These are phyloP conservation scores for Fusarium burgessii DNA, from an alignment of 2,329 filamentous ascomycete species.

Conservation along the genomic window DNA sequence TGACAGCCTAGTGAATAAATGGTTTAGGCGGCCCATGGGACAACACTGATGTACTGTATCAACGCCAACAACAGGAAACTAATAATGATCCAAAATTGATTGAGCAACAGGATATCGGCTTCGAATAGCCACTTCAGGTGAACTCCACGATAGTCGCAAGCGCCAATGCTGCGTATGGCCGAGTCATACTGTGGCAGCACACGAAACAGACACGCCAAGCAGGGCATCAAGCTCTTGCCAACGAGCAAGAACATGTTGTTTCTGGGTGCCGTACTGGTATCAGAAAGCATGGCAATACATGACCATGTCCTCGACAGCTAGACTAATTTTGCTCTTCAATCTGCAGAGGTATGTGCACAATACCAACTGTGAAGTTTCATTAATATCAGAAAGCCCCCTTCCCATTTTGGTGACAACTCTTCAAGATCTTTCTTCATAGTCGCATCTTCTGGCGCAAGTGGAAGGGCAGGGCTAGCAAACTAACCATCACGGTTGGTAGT, in stretches of 20 bases:
- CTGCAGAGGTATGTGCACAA: background rate
- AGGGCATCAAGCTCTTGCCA: background rate
- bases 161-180: background rate
- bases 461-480: constrained; percentile 24
- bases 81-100: background rate
- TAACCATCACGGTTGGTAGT: constrained; percentile 11
- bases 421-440: constrained; percentile 6
- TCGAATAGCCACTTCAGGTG: background rate
- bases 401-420: background rate
- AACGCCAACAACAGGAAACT: background rate
- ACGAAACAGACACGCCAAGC: background rate
- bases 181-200: background rate
- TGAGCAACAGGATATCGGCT: background rate
- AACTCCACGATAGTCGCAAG: background rate
- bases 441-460: constrained; percentile 27
- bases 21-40: constrained; percentile 3
- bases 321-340: background rate
- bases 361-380: background rate
- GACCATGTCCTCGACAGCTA: background rate
- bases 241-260: background rate
- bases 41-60: background rate
- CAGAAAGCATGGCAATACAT: background rate
- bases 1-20: constrained; percentile 13
- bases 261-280: background rate
- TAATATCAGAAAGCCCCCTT: background rate